Conservation (phyloP, 1,284 basidiomycete genomes). For the Trametes sp. region DNA sequence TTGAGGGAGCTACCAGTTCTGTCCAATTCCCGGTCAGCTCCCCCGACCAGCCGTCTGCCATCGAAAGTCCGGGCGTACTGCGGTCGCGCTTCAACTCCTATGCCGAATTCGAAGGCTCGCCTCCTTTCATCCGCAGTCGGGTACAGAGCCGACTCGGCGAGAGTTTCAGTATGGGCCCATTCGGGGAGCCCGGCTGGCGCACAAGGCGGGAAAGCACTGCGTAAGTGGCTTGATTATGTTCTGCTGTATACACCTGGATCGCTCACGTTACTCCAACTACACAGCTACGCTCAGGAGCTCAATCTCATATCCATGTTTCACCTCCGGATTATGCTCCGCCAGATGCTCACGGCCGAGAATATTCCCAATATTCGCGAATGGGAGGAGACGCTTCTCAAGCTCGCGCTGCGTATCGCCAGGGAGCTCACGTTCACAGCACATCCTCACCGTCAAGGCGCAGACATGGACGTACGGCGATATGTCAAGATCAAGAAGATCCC, state of each 20-base stretch:
- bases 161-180: conserved; percentile 46
- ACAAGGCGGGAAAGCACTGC: conserved; percentile 83
- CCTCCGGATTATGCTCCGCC: conserved; percentile 87
- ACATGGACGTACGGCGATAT: conserved; percentile 95
- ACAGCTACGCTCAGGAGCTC: conserved; percentile 81
- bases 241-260: conserved; percentile 1
- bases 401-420: conserved; percentile 82
- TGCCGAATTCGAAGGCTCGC: conserved; percentile 70
- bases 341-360: conserved; percentile 81
- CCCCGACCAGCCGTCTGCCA: conserved; percentile 58
- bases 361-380: conserved; percentile 85
- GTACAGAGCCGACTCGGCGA: conserved; percentile 77
- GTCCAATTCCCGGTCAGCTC: conserved; percentile 84
- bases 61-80: conserved; percentile 62
- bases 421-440: conserved; percentile 80
- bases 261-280: conserved; percentile 10
- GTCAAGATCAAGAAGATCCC: conserved; percentile 99
- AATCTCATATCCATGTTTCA: conserved; percentile 88
- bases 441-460: conserved; percentile 82
- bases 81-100: conserved; percentile 72
- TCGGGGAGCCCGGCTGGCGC: conserved; percentile 75
- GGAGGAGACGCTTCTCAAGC: conserved; percentile 82
- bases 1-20: conserved; percentile 64
- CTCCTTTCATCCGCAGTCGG: conserved; percentile 82
- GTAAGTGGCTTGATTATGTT: conserved; percentile 51